A percentile compares a stretch with the other conserved stretches of the same genome.
phyloP scores from a whole-genome alignment of 352 stramenopile species.

The Pythium chondricola region DNA sequence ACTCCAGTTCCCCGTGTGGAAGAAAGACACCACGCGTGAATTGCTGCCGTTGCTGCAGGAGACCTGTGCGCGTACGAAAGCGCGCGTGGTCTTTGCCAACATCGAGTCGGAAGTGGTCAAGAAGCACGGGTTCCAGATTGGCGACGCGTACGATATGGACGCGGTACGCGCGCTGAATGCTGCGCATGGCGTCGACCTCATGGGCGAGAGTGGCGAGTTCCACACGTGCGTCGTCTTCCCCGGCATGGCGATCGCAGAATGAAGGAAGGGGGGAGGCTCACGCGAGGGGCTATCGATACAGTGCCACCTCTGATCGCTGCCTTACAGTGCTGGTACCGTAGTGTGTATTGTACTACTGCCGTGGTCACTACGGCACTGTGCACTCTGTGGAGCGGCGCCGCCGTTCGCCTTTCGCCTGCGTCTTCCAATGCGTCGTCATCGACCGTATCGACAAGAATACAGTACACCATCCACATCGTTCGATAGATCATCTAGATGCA shows the following conservation, averaged over 20 bases:
- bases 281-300: too few species aligned
- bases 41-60: conserved; percentile 58
- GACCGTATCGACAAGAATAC: too few species aligned
- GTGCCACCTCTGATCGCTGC: too few species aligned
- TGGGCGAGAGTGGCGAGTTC: conserved; percentile 89
- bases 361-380: too few species aligned
- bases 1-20: conserved; percentile 78
- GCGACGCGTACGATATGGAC: conserved; percentile 35
- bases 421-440: too few species aligned
- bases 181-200: conserved; percentile 54
- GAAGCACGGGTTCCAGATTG: conserved; percentile 21
- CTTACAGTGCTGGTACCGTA: not conserved
- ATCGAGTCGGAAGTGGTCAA: conserved; percentile 27
- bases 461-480: too few species aligned
- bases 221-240: conserved; percentile 82
- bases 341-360: not conserved
- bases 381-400: too few species aligned
- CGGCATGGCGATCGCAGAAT: conserved; percentile 30
- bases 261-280: too few species aligned
- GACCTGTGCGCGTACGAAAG: conserved; percentile 37
- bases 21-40: conserved; percentile 47
- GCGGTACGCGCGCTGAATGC: conserved; percentile 25
- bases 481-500: too few species aligned
- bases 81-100: conserved; percentile 50
- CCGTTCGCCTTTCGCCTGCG: too few species aligned